Base-by-base conservation (phyloP, 805 yeast genomes). In the Teunomyces stri region DNA sequence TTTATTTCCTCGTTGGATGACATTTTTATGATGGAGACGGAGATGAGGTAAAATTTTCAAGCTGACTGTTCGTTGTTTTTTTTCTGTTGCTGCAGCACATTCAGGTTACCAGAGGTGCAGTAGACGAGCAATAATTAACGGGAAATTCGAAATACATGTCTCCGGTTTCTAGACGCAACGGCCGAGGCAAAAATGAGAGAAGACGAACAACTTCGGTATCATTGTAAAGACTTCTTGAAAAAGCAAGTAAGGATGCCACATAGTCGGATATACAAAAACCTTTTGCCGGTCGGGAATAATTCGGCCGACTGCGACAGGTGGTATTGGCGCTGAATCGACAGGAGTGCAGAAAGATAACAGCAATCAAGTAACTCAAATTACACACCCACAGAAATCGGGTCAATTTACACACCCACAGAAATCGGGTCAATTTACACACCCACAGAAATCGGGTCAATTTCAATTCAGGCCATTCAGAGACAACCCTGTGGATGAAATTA, bases 1-100 rank as follows among this genome's bases (percentile, higher is more conserved):
- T 79, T 51, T 3, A 84, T 47, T 37, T 75, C 78, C 20, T 82
- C 87, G 12, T 22, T 18, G n/a, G 40, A 20, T n/a, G 40, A 7
- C 40, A 37, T 37, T 35, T 35, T 35, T n/a, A 29, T 21, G 29
- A n/a, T 21, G 40, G 25, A 5, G 40, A 11, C 25, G 29, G 40
- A 37, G 40, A 37, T 37, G 40, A 37, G 40, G 18, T 37, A 37
- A 37, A 37, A 37, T 22, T 37, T 37, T 37, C 13, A 12, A 6
- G n/a, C 6, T 12, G 20, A 12, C 16, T 12, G 29, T 13, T 13
- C 6, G 13, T 13, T 22, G 20, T 34, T 34, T 36, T 34, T 36
- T 22, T n/a, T 13, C 25, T 37, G 40, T 37, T 37, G 40, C 40
- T 37, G 28, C 40, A 37, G 40, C 25, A 22, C 29, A 37, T 9